Base-by-base conservation (phyloP, 2,329 filamentous ascomycete species). In the Scleromitrula shiraiana region DNA sequence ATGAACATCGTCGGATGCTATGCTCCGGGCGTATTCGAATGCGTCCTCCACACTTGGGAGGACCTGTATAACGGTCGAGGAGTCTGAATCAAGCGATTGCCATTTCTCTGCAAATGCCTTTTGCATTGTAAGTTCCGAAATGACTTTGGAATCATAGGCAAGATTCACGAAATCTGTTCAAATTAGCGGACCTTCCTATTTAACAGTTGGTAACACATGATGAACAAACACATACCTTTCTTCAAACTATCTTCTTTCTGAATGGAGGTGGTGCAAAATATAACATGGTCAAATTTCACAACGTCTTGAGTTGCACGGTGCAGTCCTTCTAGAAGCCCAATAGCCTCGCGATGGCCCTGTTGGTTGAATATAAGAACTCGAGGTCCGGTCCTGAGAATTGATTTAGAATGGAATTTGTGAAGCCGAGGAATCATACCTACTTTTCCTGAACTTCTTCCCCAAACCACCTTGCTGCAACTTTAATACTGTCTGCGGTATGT, bases 401-500 rank as follows among this genome's bases (percentile, higher is more conserved):
- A 3, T 12, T 41, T 41, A 30, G 22, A 5, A 7, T 1, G 3
- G n/a, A 37, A 17, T 12, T 22, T 5, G 10, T 12, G 20, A 10
- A 19, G 6, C 4, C 17, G 7, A 24, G 6, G 4, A n/a, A 14
- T 14, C 17, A 20, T 26, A 46, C 35, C 51, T 24, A 64, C 60
- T n/a, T 62, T 15, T 53, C 44, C 42, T 49, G 54, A 33, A 58
- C 69, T 58, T 77, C 72, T 8, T 65, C 65, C 2, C 80, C 77
- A 61, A 95, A 97, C 90, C 90, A 96, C 53, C 78, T 77, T 0
- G 83, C 83, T 4, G 88, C 88, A 55, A 88, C 77, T 54, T 84
- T 78, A 46, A 98, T 83, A 63, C 89, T 96, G 62, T 97, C 91
- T 3, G 85, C 74, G 0, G 91, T 98, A 66, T 98, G 93, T 2